Conservation (phyloP, 768 basidiomycete species). For the Filobasidium floriforme region DNA sequence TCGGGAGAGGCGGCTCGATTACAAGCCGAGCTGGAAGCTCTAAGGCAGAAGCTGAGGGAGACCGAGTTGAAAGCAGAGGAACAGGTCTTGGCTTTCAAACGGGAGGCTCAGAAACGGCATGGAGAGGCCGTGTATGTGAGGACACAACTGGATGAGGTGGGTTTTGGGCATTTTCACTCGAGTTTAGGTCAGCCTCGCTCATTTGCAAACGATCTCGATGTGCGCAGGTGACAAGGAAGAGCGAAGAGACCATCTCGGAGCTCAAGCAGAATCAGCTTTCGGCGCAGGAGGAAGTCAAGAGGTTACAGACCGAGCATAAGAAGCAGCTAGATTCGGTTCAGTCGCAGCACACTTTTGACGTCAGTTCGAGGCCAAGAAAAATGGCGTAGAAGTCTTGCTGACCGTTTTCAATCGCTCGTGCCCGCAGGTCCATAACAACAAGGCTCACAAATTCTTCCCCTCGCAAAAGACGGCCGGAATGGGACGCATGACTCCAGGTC, state of each 20-base stretch:
- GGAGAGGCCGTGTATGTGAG: background rate
- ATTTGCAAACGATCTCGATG: background rate
- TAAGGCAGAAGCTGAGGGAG: background rate
- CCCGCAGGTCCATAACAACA: background rate
- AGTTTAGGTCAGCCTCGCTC: background rate
- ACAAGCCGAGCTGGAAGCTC: background rate
- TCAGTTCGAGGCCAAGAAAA: background rate
- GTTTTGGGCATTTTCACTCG: background rate
- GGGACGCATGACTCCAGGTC: background rate
- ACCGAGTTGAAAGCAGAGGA: background rate
- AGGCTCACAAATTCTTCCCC: background rate
- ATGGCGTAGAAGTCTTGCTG: background rate
- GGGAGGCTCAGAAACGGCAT: background rate
- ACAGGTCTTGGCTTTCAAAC: background rate
- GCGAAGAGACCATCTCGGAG: background rate
- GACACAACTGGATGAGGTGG: background rate
- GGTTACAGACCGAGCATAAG: background rate
- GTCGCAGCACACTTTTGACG: constrained; percentile 1
- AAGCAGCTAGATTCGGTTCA: constrained; percentile 6
- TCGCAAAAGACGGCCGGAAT: background rate
- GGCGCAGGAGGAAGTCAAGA: background rate
- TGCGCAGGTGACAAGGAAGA: background rate
- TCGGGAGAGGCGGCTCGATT: background rate
- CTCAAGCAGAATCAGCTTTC: background rate
- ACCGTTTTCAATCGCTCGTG: background rate